phyloP scores from a whole-genome alignment of 1,284 basidiomycete species.

The Irpex sp. region DNA sequence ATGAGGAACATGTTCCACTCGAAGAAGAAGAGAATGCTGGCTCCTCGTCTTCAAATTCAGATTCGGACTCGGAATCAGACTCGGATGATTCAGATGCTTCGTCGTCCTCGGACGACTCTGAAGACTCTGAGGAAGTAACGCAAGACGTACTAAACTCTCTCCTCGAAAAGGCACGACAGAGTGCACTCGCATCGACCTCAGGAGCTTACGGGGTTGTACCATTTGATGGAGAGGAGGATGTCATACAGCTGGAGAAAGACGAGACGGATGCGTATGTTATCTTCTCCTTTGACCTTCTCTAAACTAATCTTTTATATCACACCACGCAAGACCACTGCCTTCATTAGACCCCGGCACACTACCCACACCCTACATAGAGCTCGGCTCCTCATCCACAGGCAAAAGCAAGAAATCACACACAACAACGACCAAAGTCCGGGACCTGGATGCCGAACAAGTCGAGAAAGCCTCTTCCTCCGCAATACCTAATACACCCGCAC shows the following conservation, averaged over 20 bases:
- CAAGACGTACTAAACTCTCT: slow-evolving; percentile 63
- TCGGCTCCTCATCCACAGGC: slow-evolving; percentile 28
- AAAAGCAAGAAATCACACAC: slow-evolving; percentile 22
- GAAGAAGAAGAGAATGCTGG: slow-evolving; percentile 13
- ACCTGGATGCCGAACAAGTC: slow-evolving; percentile 56
- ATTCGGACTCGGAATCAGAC: slow-evolving; percentile 28
- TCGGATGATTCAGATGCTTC: slow-evolving; percentile 16
- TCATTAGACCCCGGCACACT: slow-evolving; percentile 59
- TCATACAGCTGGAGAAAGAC: slow-evolving; percentile 29
- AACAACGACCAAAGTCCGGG: slow-evolving; percentile 40
- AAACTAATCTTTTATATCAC: slow-evolving; percentile 10
- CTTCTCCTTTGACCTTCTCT: slow-evolving; percentile 13
- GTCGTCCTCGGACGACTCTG: slow-evolving; percentile 21
- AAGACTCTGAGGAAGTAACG: slow-evolving; percentile 36
- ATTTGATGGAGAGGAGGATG: slow-evolving; percentile 27
- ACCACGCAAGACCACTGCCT: slow-evolving; percentile 53
- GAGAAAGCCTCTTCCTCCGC: slow-evolving; percentile 44
- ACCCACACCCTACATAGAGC: slow-evolving; percentile 58
- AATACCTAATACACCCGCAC: slow-evolving; percentile 48
- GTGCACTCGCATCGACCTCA: slow-evolving; percentile 5
- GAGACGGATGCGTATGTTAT: slow-evolving; percentile 23
- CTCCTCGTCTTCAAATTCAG: slow-evolving; percentile 24
- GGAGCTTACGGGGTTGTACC: not conserved
- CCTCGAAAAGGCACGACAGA: slow-evolving; percentile 49
- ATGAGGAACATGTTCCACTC: slow-evolving; percentile 8